Conservation (phyloP, 306 rosid species). For the Acacia confusa region DNA sequence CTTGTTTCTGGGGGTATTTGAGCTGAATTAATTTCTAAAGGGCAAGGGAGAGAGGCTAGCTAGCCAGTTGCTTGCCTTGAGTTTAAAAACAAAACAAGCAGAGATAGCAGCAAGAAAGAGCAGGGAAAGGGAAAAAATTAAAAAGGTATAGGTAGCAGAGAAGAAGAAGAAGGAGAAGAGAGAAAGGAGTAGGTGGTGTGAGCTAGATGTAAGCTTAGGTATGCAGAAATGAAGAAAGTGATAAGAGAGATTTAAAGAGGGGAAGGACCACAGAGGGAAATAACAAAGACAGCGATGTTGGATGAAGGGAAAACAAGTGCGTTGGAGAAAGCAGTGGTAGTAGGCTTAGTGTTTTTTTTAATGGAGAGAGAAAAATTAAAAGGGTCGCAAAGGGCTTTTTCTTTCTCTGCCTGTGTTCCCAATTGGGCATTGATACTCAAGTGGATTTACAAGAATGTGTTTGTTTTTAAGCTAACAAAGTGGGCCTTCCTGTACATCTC, state of each 20-base stretch:
- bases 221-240: slow-evolving; percentile 55
- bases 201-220: slow-evolving; percentile 33
- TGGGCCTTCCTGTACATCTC: slow-evolving; percentile 85
- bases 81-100: slow-evolving; percentile 7
- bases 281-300: slow-evolving; percentile 66
- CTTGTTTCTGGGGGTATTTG: neutral
- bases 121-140: neutral
- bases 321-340: slow-evolving; percentile 60
- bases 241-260: slow-evolving; percentile 70
- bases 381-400: slow-evolving; percentile 35
- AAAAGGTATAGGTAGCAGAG: neutral
- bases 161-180: neutral
- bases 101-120: neutral
- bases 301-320: slow-evolving; percentile 73
- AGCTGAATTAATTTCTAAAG: neutral
- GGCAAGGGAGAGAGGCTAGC: neutral
- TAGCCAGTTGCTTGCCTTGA: slow-evolving; percentile 2
- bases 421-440: slow-evolving; percentile 70
- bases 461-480: slow-evolving; percentile 72
- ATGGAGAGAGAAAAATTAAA: slow-evolving; percentile 26
- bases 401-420: slow-evolving; percentile 63
- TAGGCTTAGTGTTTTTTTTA: slow-evolving; percentile 42
- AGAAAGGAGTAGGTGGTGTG: slow-evolving; percentile 26
- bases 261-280: slow-evolving; percentile 63
- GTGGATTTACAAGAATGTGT: slow-evolving; percentile 66